A percentile compares a stretch with the other conserved stretches of the same genome.
Evolutionary conservation across 345 rosid species (phyloP).

Genomic region (Ceriops tagal): DNA sequence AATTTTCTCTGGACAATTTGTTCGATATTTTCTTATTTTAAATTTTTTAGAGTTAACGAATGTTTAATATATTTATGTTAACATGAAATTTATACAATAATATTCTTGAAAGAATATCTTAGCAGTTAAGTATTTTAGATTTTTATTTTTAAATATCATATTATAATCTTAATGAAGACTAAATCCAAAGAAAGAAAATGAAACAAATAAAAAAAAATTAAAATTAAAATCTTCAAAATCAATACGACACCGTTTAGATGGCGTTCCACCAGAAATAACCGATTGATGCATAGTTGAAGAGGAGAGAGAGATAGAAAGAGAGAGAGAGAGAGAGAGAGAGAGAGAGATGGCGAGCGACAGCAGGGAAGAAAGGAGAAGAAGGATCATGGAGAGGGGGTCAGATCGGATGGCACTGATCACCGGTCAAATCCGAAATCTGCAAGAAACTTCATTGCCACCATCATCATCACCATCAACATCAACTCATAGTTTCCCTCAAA

Average conservation of each 20-base stretch:
- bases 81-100: too few species aligned
- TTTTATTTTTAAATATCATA: too few species aligned
- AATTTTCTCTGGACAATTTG: too few species aligned
- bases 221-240: too few species aligned
- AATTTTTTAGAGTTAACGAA: too few species aligned
- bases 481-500: neutral
- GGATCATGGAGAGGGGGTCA: slow-evolving; percentile 47
- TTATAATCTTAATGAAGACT: too few species aligned
- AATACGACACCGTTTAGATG: neutral
- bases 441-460: slow-evolving; percentile 3
- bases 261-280: slow-evolving; percentile 3
- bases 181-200: too few species aligned
- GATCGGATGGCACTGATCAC: slow-evolving; percentile 58
- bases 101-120: too few species aligned
- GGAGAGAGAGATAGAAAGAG: neutral
- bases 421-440: slow-evolving; percentile 29
- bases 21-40: too few species aligned
- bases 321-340: neutral
- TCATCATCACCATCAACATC: neutral
- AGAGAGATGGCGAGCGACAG: slow-evolving; percentile 14
- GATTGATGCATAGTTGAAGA: neutral
- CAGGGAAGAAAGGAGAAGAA: slow-evolving; percentile 45
- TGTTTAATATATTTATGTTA: too few species aligned
- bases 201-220: too few species aligned
- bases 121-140: too few species aligned